phyloP scores from a whole-genome alignment of 2,329 filamentous ascomycete genomes.

The Stemphylium beticola region DNA sequence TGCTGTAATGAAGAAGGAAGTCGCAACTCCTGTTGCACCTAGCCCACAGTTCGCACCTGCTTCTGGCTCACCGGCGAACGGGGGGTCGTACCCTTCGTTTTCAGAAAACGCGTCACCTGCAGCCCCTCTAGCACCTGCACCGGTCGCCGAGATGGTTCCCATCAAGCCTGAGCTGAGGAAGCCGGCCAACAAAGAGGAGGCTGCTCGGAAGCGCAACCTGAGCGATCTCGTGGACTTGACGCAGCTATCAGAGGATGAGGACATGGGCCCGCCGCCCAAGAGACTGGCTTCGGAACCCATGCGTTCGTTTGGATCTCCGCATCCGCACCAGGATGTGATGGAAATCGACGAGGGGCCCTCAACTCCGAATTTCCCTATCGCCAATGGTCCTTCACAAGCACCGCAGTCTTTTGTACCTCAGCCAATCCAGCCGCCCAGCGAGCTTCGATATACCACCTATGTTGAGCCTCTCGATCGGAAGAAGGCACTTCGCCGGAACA shows the following conservation, averaged over 20 bases:
- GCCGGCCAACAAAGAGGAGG: conserved; percentile 59
- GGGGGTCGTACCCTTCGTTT: conserved; percentile 22
- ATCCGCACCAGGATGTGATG: conserved; percentile 18
- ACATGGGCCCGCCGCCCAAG: conserved; percentile 46
- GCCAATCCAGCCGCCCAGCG: conserved; percentile 12
- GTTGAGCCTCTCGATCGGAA: conserved; percentile 56
- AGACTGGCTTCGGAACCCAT: conserved; percentile 23
- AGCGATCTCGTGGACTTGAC: conserved; percentile 62
- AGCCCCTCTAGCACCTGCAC: conserved; percentile 27
- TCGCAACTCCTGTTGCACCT: conserved; percentile 23
- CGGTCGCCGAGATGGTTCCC: conserved; percentile 43
- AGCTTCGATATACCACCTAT: conserved; percentile 35
- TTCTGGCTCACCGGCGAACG: conserved; percentile 19
- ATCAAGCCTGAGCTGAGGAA: conserved; percentile 34
- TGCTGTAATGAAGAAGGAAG: conserved; percentile 29
- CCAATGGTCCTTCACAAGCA: conserved; percentile 17
- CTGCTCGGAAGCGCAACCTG: conserved; percentile 62
- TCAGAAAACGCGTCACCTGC: conserved; percentile 19
- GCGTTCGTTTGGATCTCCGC: conserved; percentile 18
- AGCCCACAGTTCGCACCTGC: conserved; percentile 23
- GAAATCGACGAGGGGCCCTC: conserved; percentile 18
- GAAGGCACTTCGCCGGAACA: conserved; percentile 56
- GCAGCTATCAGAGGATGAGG: conserved; percentile 54
- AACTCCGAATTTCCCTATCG: conserved; percentile 32
- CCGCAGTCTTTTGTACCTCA: conserved; percentile 15